Evolutionary conservation across 1,284 basidiomycete species (phyloP).

Genomic region (Earliella scabrosa): DNA sequence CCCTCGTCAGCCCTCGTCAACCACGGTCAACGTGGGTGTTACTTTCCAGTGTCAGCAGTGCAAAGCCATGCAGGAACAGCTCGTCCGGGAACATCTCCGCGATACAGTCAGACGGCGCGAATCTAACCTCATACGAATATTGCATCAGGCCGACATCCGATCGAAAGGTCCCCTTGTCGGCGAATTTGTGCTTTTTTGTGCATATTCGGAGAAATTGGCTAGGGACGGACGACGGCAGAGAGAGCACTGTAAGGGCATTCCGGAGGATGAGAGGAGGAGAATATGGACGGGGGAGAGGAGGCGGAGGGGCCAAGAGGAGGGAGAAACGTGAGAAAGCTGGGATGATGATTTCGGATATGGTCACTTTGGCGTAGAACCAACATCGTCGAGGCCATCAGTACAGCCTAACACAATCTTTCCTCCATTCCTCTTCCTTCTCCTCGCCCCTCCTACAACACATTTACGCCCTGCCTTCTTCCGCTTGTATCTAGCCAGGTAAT

Average conservation of each 20-base stretch:
- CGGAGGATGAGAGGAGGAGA: not conserved
- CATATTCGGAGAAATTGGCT: not conserved
- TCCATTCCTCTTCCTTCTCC: slow-evolving; percentile 28
- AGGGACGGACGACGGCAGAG: not conserved
- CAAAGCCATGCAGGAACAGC: slow-evolving; percentile 3
- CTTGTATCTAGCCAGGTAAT: slow-evolving; percentile 26
- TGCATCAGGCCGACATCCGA: slow-evolving; percentile 21
- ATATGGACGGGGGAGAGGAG: not conserved
- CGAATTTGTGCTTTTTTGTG: slow-evolving; percentile 1
- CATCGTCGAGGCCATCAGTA: slow-evolving; percentile 33
- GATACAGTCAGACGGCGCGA: slow-evolving; percentile 2
- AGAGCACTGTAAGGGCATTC: too few relatives aligned
- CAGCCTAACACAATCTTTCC: slow-evolving; percentile 30
- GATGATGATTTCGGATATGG: slow-evolving; percentile 30
- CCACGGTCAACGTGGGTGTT: too few relatives aligned
- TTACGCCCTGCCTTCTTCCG: slow-evolving; percentile 19
- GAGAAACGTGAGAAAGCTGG: slow-evolving; percentile 29
- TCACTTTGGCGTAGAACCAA: slow-evolving; percentile 31
- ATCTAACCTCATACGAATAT: slow-evolving; percentile 9
- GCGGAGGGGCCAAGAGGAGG: slow-evolving; percentile 5
- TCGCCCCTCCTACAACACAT: slow-evolving; percentile 22
- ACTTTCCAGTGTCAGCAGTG: not conserved
- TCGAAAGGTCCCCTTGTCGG: slow-evolving; percentile 10
- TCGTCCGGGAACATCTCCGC: not conserved
- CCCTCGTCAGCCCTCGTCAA: too few relatives aligned